phyloP scores from a whole-genome alignment of 2,329 filamentous ascomycete species.

The Fusarium phyllophilum region DNA sequence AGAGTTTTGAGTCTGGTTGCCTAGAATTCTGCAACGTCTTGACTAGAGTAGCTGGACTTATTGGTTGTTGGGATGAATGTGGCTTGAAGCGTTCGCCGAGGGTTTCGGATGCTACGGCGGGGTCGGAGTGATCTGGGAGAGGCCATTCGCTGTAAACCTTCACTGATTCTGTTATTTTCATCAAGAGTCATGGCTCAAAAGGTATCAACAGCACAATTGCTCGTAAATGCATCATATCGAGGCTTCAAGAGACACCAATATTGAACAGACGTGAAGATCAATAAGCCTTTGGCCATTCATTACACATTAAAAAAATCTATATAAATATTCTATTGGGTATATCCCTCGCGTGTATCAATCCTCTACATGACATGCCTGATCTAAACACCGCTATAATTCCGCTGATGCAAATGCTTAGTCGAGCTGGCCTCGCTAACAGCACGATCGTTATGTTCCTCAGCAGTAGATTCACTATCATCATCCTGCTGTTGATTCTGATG shows the following conservation, averaged over 20 bases:
- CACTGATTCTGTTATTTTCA: rapidly evolving
- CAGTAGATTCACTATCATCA: slow-evolving; percentile 26
- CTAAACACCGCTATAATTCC: slow-evolving; percentile 21
- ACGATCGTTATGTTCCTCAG: slow-evolving; percentile 36
- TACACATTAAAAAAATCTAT: slow-evolving; percentile 31
- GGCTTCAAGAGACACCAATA: rapidly evolving
- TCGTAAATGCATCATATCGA: rapidly evolving
- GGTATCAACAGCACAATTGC: rapidly evolving
- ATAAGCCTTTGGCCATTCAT: slow-evolving; percentile 2
- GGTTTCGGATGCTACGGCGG: too few species aligned
- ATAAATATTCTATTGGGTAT: not conserved
- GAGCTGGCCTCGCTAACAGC: slow-evolving; percentile 42
- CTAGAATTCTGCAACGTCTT: not conserved
- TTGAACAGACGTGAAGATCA: not conserved
- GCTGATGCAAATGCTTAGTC: slow-evolving; percentile 34
- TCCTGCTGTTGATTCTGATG: slow-evolving; percentile 1
- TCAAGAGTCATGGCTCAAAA: not conserved
- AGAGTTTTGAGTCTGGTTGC: not conserved
- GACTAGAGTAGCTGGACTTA: not conserved
- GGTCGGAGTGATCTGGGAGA: not conserved
- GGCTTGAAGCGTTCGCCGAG: not conserved
- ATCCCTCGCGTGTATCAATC: not conserved
- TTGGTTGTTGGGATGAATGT: not conserved
- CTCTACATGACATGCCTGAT: not conserved
- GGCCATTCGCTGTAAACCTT: not conserved